Evolutionary conservation across 805 yeast species (phyloP).

Genomic region (Kregervanrija pseudodelftensis): DNA sequence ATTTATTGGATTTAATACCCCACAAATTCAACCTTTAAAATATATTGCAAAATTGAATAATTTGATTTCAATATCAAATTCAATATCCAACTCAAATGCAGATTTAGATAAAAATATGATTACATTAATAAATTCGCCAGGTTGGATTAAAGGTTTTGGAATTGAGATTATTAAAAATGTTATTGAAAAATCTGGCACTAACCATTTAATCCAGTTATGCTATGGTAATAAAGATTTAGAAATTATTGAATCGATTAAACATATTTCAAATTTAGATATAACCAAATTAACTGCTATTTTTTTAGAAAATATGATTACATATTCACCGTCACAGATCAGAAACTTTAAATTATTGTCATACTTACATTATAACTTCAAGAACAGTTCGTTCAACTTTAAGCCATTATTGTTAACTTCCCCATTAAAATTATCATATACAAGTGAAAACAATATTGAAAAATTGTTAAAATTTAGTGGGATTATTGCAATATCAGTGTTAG

Average conservation of each 20-base stretch:
- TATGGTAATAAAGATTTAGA: slow-evolving; percentile 14
- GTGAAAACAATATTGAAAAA: slow-evolving; percentile 2
- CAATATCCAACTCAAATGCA: slow-evolving; percentile 28
- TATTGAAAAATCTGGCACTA: slow-evolving; percentile 40
- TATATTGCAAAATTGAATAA: slow-evolving; percentile 40
- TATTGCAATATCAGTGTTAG: slow-evolving; percentile 28
- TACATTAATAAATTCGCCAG: slow-evolving; percentile 67
- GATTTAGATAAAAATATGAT: background rate
- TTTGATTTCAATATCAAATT: slow-evolving; percentile 28
- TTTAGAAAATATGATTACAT: slow-evolving; percentile 17
- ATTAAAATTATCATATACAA: slow-evolving; percentile 32
- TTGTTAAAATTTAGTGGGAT: slow-evolving; percentile 25
- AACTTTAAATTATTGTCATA: slow-evolving; percentile 43
- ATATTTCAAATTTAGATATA: slow-evolving; percentile 3
- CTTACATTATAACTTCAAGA: slow-evolving; percentile 36
- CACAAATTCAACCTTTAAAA: slow-evolving; percentile 55
- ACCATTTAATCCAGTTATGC: slow-evolving; percentile 50
- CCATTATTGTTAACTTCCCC: slow-evolving; percentile 38
- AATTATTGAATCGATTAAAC: slow-evolving; percentile 3
- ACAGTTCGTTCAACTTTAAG: slow-evolving; percentile 30
- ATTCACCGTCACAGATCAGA: slow-evolving; percentile 48
- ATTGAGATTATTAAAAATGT: slow-evolving; percentile 51
- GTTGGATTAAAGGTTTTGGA: slow-evolving; percentile 90
- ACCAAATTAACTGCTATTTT: slow-evolving; percentile 7
- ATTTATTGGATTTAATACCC: slow-evolving; percentile 60